Conservation (phyloP, 202 grass and related monocot genomes). For the Schoenoplectus tabernaemontani region DNA sequence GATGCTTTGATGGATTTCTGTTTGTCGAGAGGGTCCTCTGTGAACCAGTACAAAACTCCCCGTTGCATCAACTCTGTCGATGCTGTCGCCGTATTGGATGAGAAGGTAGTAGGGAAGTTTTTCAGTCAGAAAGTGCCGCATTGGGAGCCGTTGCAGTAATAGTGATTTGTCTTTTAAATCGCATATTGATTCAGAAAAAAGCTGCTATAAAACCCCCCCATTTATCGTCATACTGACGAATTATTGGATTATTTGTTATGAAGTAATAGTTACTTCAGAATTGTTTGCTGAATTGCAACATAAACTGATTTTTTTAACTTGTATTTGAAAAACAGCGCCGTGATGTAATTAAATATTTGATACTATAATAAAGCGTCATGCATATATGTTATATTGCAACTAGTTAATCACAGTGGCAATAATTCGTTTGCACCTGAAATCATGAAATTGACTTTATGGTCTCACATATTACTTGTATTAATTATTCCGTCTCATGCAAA, state of each 20-base stretch:
- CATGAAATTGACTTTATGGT: too few relatives aligned
- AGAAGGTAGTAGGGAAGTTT: conserved; percentile 39
- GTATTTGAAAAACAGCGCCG: neutral
- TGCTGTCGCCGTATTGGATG: conserved; percentile 45
- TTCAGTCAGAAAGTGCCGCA: conserved; percentile 42
- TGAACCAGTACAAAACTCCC: conserved; percentile 89
- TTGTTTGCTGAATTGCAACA: neutral
- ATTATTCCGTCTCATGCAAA: too few relatives aligned
- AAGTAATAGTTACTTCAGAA: neutral
- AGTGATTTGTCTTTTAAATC: neutral
- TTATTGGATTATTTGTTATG: neutral
- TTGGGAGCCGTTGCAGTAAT: conserved; percentile 43
- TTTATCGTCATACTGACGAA: neutral
- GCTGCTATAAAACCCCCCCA: neutral
- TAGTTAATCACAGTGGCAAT: too few relatives aligned
- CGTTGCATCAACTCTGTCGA: conserved; percentile 62
- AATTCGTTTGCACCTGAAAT: too few relatives aligned
- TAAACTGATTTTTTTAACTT: too few relatives aligned
- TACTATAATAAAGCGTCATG: neutral
- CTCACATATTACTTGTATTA: too few relatives aligned
- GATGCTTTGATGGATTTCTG: conserved; percentile 78
- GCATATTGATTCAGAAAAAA: neutral
- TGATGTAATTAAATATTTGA: neutral
- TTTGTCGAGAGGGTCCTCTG: conserved; percentile 58
- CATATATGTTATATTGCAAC: too few relatives aligned